Evolutionary conservation across 768 basidiomycete species (phyloP), one percentile per base, ranked within the genome.

Genomic region (Candolleomyces efflorescens): DNA sequence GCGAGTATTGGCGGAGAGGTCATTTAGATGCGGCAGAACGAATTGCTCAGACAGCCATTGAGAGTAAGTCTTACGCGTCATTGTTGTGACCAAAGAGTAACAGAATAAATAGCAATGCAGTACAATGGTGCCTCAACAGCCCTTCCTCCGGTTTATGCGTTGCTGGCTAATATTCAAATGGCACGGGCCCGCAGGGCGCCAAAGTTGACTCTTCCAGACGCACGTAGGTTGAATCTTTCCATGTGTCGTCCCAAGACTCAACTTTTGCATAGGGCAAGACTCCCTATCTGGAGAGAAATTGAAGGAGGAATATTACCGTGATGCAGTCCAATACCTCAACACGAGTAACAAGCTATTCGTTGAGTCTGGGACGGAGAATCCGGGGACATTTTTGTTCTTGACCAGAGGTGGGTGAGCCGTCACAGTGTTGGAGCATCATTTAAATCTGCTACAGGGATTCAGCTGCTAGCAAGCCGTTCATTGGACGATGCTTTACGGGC

Each of bases 121-220:
- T 70, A 76, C 9, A 82, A 80, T 62, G 79, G 76, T 17, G 73
- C 75, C 10, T 69, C 77, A 1, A 68, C 76, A 7, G 81, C 83
- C 0, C 72, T 92, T 38, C 82, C 86, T 1, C 89, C 91, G 11
- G 81, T 94, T 62, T 89, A 90, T 66, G 82, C 88, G 17, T 76
- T 98, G 46, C 79, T 94, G 12, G 94, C 94, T 3, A 94, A 93
- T 72, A 82, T 96, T 50, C 84, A 89, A 58, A 80, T 98, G 58
- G 84, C 88, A 2, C 79, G 85, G 64, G 90, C 94, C 0, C 82
- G 89, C 20, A 82, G 81, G 54, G 94, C 94, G 11, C 96, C 96
- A 0, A 97, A 95, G 66, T 65, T 88, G 2, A 77, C 89, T 22
- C 70, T 96, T 1, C 66, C 78, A 0, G 82, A 88, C 63, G 86